These are phyloP conservation scores for Phytophthora palmivora DNA, from an alignment of 352 stramenopile genomes.

Conservation along the genomic window DNA sequence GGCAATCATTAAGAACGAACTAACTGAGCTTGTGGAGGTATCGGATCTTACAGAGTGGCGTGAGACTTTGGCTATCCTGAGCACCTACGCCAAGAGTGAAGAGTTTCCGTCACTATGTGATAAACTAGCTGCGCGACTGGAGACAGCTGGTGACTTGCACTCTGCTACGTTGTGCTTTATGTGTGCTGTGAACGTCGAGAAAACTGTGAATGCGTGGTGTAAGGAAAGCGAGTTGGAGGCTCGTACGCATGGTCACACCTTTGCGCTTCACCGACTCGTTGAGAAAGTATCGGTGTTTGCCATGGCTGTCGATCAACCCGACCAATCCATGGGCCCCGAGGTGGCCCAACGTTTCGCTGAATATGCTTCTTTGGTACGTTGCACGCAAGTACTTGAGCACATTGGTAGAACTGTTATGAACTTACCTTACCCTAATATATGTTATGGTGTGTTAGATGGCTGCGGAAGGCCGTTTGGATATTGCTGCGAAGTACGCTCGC, in stretches of 20 bases:
- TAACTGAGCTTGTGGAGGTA: conserved; percentile 85
- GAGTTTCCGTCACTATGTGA: conserved; percentile 97
- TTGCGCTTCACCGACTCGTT: conserved; percentile 96
- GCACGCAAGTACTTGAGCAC: neutral
- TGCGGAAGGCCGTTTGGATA: conserved; percentile 92
- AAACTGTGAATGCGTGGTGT: conserved; percentile 89
- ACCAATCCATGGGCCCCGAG: conserved; percentile 88
- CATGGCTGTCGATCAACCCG: conserved; percentile 84
- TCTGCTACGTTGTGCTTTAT: conserved; percentile 97
- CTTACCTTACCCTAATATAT: conserved; percentile 6
- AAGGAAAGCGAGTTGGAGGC: conserved; percentile 89
- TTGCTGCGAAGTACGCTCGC: conserved; percentile 93
- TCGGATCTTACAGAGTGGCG: conserved; percentile 95
- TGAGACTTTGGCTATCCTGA: conserved; percentile 97
- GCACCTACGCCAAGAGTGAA: conserved; percentile 97
- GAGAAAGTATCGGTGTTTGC: conserved; percentile 96
- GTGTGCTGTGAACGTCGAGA: conserved; percentile 94
- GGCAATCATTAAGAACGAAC: conserved; percentile 96
- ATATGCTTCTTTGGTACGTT: conserved; percentile 74
- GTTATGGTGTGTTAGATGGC: conserved; percentile 73
- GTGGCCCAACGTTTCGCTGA: conserved; percentile 92
- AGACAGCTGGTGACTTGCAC: conserved; percentile 89
- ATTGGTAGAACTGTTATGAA: neutral
- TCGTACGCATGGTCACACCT: conserved; percentile 67
- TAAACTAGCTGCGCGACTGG: conserved; percentile 92